phyloP scores from a whole-genome alignment of 768 basidiomycete genomes.

The Russula ochroleuca region DNA sequence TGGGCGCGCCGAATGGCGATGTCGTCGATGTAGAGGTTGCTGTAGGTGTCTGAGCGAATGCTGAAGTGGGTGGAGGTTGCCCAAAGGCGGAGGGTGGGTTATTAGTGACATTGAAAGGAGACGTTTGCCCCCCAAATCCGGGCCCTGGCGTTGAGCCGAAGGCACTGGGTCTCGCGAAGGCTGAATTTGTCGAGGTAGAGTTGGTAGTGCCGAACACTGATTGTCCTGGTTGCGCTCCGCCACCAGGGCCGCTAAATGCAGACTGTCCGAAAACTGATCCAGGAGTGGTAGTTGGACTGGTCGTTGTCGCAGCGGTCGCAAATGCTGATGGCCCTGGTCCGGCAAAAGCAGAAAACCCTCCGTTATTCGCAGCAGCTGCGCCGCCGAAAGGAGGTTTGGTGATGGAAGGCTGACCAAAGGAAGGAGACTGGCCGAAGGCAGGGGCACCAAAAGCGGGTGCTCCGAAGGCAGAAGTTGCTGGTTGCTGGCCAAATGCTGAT shows the following conservation, averaged over 20 bases:
- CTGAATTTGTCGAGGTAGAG: conserved; percentile 32
- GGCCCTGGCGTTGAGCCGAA: conserved; percentile 30
- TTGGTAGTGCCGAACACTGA: conserved; percentile 25
- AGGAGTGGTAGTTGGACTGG: conserved; percentile 5
- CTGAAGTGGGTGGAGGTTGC: conserved; percentile 8
- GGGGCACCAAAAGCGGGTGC: conserved; percentile 29
- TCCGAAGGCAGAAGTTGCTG: conserved; percentile 40
- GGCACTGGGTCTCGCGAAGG: conserved; percentile 36
- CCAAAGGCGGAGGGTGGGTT: conserved; percentile 14
- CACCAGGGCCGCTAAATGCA: conserved; percentile 14
- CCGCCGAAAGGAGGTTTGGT: conserved; percentile 16
- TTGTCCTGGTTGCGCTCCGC: conserved; percentile 12
- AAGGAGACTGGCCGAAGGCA: conserved; percentile 31
- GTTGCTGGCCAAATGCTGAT: conserved; percentile 28
- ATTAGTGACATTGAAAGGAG: conserved; percentile 6
- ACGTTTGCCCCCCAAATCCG: conserved; percentile 37
- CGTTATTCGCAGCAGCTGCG: not conserved
- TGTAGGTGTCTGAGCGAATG: conserved; percentile 18
- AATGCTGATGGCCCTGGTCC: conserved; percentile 25
- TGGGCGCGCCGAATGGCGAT: conserved; percentile 26
- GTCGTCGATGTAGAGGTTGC: not conserved
- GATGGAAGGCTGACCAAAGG: conserved; percentile 31
- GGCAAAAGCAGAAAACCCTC: conserved; percentile 26
- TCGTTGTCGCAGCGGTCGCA: conserved; percentile 5
- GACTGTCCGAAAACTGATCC: conserved; percentile 31